These are phyloP conservation scores for Citrullus amarus DNA, from an alignment of 306 rosid species.

Conservation along the genomic window DNA sequence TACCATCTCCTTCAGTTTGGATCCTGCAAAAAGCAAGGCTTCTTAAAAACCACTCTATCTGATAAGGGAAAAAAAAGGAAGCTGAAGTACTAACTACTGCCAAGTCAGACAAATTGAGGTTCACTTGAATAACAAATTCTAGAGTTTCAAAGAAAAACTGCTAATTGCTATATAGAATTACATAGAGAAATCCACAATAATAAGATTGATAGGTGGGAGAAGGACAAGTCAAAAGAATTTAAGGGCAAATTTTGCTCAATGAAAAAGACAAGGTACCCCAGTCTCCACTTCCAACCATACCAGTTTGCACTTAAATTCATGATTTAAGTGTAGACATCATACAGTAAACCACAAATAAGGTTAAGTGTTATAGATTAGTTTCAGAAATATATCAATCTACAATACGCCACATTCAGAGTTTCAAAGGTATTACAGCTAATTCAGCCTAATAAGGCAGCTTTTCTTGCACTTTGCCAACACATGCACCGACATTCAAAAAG, in stretches of 20 bases:
- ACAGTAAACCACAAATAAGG: background rate
- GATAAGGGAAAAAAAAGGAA: background rate
- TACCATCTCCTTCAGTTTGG: conserved; percentile 64
- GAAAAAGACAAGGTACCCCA: background rate
- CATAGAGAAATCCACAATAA: background rate
- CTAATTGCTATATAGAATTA: background rate
- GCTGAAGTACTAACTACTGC: background rate
- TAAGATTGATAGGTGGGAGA: background rate
- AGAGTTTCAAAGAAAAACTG: background rate
- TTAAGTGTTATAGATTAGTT: background rate
- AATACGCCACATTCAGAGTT: background rate
- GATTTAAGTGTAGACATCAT: background rate
- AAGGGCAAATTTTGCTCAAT: background rate
- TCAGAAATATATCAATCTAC: background rate
- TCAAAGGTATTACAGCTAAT: background rate
- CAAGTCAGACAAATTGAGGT: background rate
- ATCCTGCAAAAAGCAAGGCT: conserved; percentile 36
- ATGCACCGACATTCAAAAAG: background rate
- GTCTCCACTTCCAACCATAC: background rate
- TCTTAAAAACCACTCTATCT: conserved; percentile 1
- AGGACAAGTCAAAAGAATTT: background rate
- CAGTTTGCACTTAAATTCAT: background rate
- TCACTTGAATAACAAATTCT: background rate
- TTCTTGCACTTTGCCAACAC: background rate
- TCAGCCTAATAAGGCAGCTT: background rate